These are phyloP conservation scores for Candida fluviatilis DNA, from an alignment of 805 yeast species.

Conservation along the genomic window DNA sequence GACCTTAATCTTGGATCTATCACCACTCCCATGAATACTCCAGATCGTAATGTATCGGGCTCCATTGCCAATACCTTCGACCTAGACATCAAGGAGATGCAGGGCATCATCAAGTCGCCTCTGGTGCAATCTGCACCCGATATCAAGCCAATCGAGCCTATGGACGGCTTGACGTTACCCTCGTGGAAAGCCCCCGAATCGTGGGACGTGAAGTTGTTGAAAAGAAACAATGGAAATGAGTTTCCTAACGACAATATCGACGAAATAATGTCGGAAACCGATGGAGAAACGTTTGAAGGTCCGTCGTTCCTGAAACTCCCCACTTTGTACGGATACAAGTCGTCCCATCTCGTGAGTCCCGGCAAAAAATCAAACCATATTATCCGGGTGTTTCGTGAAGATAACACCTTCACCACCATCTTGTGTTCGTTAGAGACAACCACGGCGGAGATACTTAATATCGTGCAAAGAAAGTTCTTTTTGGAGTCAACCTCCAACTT, in stretches of 20 bases:
- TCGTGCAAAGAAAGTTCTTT: conserved; percentile 74
- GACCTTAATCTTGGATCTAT: background rate
- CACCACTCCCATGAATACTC: background rate
- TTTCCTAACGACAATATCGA: conserved; percentile 4
- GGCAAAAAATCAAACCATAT: conserved; percentile 33
- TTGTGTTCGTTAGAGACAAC: conserved; percentile 77
- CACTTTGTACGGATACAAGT: conserved; percentile 24
- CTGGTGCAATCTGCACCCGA: background rate
- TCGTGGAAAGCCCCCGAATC: conserved; percentile 46
- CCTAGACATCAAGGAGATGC: conserved; percentile 47
- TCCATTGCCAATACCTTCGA: conserved; percentile 26
- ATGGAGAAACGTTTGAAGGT: background rate
- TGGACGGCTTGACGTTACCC: background rate
- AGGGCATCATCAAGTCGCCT: conserved; percentile 40
- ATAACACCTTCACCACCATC: conserved; percentile 80
- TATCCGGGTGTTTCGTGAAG: conserved; percentile 76
- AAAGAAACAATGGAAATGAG: conserved; percentile 9
- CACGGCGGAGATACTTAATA: conserved; percentile 66
- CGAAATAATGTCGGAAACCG: conserved; percentile 6
- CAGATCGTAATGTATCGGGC: background rate
- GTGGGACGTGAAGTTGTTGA: conserved; percentile 42
- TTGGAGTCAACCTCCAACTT: conserved; percentile 66
- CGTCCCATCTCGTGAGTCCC: conserved; percentile 13
- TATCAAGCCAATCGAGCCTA: background rate
- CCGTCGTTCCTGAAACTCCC: conserved; percentile 17